A percentile compares a stretch with the other conserved stretches of the same genome.
phyloP scores from a whole-genome alignment of 495 filamentous ascomycete genomes.

The Penicillium pancosmium region DNA sequence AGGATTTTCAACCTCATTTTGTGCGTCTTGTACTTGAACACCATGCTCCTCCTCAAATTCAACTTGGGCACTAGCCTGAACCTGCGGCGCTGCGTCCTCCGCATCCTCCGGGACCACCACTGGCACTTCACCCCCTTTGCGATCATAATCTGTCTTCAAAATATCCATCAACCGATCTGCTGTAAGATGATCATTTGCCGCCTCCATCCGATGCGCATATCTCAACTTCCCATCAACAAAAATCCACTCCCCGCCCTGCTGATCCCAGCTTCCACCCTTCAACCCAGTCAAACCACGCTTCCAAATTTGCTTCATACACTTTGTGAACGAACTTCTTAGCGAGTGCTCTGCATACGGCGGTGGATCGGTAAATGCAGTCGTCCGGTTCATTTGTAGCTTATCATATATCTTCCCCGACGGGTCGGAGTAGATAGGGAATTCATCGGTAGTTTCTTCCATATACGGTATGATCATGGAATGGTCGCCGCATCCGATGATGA shows the following conservation, averaged over 20 bases:
- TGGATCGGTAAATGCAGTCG: slow-evolving; percentile 19
- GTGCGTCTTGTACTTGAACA: no score
- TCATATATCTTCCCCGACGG: slow-evolving; percentile 24
- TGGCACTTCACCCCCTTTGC: not conserved
- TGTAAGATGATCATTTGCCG: slow-evolving; percentile 29
- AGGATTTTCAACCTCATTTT: no score
- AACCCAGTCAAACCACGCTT: slow-evolving; percentile 15
- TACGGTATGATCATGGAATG: slow-evolving; percentile 25
- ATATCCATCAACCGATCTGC: slow-evolving; percentile 28
- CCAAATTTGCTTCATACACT: slow-evolving; percentile 21
- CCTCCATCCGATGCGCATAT: slow-evolving; percentile 31
- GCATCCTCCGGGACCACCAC: no score
- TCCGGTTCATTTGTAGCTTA: slow-evolving; percentile 27
- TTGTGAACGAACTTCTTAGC: slow-evolving; percentile 13
- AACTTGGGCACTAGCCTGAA: no score
- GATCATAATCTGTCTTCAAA: slow-evolving; percentile 11
- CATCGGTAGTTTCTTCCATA: slow-evolving; percentile 21
- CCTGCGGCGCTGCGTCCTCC: no score
- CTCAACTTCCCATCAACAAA: slow-evolving; percentile 21
- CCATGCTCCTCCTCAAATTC: no score
- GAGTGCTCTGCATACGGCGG: slow-evolving; percentile 19
- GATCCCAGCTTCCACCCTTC: slow-evolving; percentile 19
- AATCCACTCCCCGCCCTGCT: slow-evolving; percentile 32
- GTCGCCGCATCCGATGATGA: slow-evolving; percentile 33
- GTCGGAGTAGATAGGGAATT: slow-evolving; percentile 29